Evolutionary conservation across 164 flowering plant species (phyloP), one percentile per base, ranked within the genome.

Genomic region (Kalanchoe fedtschenkoi): DNA sequence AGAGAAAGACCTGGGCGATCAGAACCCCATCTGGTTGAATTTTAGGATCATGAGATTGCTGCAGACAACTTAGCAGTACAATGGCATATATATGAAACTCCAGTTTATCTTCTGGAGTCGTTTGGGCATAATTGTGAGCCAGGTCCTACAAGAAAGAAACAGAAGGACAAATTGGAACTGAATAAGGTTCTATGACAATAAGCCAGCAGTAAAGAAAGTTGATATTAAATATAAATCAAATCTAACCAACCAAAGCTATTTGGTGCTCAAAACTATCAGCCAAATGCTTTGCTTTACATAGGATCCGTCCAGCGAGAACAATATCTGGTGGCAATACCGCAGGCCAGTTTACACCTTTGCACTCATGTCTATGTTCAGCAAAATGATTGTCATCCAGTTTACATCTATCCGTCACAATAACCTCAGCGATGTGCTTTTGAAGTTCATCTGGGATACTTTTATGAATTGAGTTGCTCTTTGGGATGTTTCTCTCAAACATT

Each of bases 331-430:
- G 98, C 63, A 91, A 76, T 57, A 84, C 75, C 16, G 73, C 77
- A 67, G 96, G 83, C 98, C 96, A 91, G 51, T 83, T 70, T 51
- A 72, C 81, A 66, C 95, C 96, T 54, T 68, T 71, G 73, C 98
- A 91, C 71, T 91, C 98, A 74, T 87, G 98, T 63, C 69, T 69
- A 64, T 87, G 98, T 67, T 91, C 96, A 62, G 72, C 54, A 57
- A 74, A 33, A 21, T 60, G 46, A 63, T 68, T 74, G 60, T 16
- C 33, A 15, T 33, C 60, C 62, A 60, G 21, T 60, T 55, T 73
- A n/a, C 55, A 69, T 19, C 56, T 60, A 47, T 30, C 42, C 1
- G 37, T 55, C 35, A 63, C 59, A 44, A 67, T 72, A 34, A 75
- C 66, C 42, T 75, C 68, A 24, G 58, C n/a, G 65, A 79, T 53